These are phyloP conservation scores for Phytophthora ohioensis DNA, from an alignment of 352 stramenopile genomes.

Conservation along the genomic window DNA sequence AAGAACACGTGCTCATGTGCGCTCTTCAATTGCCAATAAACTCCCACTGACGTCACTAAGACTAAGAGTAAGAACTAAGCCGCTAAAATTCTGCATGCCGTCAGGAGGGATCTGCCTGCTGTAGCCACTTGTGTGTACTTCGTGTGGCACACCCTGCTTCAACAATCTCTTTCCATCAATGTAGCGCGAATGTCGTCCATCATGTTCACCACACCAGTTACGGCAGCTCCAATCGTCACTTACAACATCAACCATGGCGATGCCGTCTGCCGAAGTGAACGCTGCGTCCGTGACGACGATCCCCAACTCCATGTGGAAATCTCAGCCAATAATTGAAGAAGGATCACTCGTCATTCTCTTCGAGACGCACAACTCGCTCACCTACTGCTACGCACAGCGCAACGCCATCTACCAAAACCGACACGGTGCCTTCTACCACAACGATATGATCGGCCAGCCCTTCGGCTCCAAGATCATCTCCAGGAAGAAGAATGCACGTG, in stretches of 20 bases:
- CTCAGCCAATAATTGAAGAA: constrained; percentile 57
- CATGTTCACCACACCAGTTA: constrained; percentile 17
- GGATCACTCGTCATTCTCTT: constrained; percentile 98
- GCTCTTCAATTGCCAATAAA: neutral
- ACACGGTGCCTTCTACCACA: constrained; percentile 97
- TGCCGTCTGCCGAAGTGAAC: constrained; percentile 40
- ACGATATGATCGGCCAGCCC: constrained; percentile 94
- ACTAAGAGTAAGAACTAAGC: no score
- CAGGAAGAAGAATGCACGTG: constrained; percentile 69
- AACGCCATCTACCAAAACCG: constrained; percentile 96
- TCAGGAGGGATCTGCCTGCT: neutral
- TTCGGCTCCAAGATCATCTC: constrained; percentile 86
- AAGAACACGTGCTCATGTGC: neutral
- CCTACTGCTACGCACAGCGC: constrained; percentile 94
- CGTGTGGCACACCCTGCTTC: neutral
- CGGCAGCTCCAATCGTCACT: constrained; percentile 11
- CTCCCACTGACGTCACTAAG: no score
- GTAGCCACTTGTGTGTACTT: neutral
- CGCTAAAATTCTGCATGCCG: no score
- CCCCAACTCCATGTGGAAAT: constrained; percentile 79
- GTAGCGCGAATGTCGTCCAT: neutral
- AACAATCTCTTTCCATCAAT: constrained; percentile 4
- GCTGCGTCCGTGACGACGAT: constrained; percentile 45
- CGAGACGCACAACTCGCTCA: constrained; percentile 95
- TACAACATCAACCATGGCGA: constrained; percentile 28